Evolutionary conservation across 2,329 filamentous ascomycete genomes (phyloP).

Genomic region (Niveomyces coronatus): DNA sequence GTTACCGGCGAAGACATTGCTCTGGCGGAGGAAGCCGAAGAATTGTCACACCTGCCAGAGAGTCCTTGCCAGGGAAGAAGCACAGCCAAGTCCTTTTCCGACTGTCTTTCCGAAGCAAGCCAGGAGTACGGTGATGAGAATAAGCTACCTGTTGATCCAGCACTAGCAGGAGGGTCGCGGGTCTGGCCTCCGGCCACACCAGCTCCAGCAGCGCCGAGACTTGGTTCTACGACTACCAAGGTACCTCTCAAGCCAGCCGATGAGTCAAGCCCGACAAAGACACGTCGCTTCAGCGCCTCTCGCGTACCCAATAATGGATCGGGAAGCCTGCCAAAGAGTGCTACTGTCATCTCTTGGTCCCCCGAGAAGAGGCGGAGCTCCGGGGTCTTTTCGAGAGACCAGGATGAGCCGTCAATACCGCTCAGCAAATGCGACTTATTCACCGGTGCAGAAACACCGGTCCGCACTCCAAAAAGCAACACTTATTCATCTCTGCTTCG

Average conservation of each 20-base stretch:
- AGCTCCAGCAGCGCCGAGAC: slow-evolving; percentile 37
- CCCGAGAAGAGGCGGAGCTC: slow-evolving; percentile 26
- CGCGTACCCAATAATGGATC: slow-evolving; percentile 33
- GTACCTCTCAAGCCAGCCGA: slow-evolving; percentile 63
- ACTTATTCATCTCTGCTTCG: slow-evolving; percentile 45
- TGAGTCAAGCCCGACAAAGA: slow-evolving; percentile 39
- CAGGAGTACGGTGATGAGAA: slow-evolving; percentile 62
- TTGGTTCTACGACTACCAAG: slow-evolving; percentile 57
- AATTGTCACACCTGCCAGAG: slow-evolving; percentile 36
- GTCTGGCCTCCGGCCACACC: slow-evolving; percentile 42
- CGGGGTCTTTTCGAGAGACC: slow-evolving; percentile 11
- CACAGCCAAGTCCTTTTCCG: slow-evolving; percentile 27
- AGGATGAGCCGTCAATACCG: slow-evolving; percentile 20
- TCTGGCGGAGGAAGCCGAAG: slow-evolving; percentile 47
- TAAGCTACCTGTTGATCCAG: slow-evolving; percentile 43
- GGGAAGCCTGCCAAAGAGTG: slow-evolving; percentile 33
- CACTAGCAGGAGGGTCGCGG: slow-evolving; percentile 21
- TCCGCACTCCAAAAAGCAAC: slow-evolving; percentile 44
- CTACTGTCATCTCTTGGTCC: slow-evolving; percentile 44
- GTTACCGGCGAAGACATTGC: slow-evolving; percentile 42
- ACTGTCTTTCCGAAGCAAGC: slow-evolving; percentile 48
- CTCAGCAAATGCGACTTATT: slow-evolving; percentile 36
- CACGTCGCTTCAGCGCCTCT: slow-evolving; percentile 40
- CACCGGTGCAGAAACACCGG: slow-evolving; percentile 45
- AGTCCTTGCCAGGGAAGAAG: neutral